These are phyloP conservation scores for Entomortierella beljakovae DNA, from an alignment of 192 early-diverging fungal genomes.

Conservation along the genomic window DNA sequence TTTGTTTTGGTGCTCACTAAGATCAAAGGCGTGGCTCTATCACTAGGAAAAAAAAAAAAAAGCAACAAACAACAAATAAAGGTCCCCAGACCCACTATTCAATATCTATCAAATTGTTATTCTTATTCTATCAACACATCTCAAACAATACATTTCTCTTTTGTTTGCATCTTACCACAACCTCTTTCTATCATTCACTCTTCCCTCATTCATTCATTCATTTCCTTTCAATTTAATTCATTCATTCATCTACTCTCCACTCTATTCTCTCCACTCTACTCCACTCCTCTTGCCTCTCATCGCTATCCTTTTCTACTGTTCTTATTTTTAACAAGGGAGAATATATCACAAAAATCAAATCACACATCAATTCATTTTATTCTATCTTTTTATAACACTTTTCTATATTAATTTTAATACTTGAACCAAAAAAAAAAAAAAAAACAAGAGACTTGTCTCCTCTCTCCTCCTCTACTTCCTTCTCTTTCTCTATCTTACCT, in stretches of 20 bases:
- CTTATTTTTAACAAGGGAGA: no score
- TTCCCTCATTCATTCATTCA: neutral
- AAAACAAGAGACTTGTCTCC: neutral
- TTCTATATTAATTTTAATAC: no score
- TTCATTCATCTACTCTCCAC: neutral
- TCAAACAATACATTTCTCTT: neutral
- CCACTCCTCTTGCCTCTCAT: neutral
- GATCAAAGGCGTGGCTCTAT: neutral
- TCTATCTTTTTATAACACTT: no score
- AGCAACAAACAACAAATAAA: no score
- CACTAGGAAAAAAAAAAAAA: neutral
- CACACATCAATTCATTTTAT: no score
- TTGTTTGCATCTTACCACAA: neutral
- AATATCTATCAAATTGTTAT: neutral
- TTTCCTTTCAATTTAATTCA: neutral
- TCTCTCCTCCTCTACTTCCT: neutral
- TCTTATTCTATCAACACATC: neutral
- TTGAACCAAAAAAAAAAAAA: no score
- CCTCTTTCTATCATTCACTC: neutral
- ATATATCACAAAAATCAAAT: no score
- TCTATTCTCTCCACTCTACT: neutral
- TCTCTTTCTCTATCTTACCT: neutral
- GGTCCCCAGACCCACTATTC: neutral
- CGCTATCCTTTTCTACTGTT: neutral
- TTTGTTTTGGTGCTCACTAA: neutral